Evolutionary conservation across 2,329 filamentous ascomycete genomes (phyloP).

Genomic region (Paecilomyces variotii): DNA sequence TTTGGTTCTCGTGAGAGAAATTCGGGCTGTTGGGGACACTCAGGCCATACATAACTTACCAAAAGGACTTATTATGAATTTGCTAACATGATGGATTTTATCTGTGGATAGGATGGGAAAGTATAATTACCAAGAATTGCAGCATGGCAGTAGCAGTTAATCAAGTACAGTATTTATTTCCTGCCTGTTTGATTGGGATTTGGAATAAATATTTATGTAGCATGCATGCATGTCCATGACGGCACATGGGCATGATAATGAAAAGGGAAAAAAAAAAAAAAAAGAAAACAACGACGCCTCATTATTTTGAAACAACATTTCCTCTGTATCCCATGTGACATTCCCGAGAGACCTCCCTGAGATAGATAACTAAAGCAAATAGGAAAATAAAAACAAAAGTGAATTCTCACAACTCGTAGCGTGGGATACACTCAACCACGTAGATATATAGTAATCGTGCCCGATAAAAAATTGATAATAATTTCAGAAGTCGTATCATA

Average conservation of each 20-base stretch:
- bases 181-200: too few species aligned
- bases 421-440: neutral
- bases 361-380: neutral
- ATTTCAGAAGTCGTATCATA: neutral
- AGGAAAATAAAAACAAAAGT: neutral
- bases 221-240: too few species aligned
- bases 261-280: neutral
- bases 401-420: conserved; percentile 1
- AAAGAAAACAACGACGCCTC: neutral
- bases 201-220: too few species aligned
- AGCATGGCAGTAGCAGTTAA: too few species aligned
- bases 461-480: neutral
- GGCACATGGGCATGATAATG: neutral
- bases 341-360: neutral
- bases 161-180: too few species aligned
- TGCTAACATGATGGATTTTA: too few species aligned
- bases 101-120: too few species aligned
- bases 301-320: neutral
- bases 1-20: too few species aligned
- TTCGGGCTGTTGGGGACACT: too few species aligned
- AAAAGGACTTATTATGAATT: too few species aligned
- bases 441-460: neutral
- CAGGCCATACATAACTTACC: too few species aligned
- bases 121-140: too few species aligned
- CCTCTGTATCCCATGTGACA: neutral